Base-by-base conservation (phyloP, 345 rosid species). In the Camelina sativa region DNA sequence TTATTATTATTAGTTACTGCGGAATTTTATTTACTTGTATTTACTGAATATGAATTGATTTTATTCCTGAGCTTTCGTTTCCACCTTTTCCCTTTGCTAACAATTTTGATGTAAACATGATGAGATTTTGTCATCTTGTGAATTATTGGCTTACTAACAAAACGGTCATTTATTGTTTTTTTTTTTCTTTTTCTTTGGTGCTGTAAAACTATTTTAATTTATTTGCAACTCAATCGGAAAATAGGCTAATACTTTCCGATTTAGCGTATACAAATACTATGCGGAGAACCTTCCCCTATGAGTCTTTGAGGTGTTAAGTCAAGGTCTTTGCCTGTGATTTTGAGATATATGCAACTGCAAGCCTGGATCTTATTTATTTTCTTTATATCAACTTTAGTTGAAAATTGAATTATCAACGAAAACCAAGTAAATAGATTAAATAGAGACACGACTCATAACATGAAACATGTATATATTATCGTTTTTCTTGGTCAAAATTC, bases 331-430 rank as follows among this genome's bases (percentile, higher is more conserved):
- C 17, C 50, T 48, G 17, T 37, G 53, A 38, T 74, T 37, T 58
- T 34, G 9, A 66, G 66, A 38, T 47, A 66, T 66, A 43, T 74
- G 60, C 72, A 57, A 66, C 52, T 74, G 60, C 72, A 57, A 66
- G 44, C 53, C 73, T 74, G 44, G 52, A 58, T 59, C 4, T 47
- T 20, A 7, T 17, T 43, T 2, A 2, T 38, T 38, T 38, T 38
- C 11, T 54, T 6, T n/a, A 7, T 22, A 74, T 52, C 77, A 74
- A 56, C 77, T 74, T 55, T 65, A 11, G n/a, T 65, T 65, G 70
- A 73, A 28, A 73, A 28, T 8, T 16, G 63, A 34, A 5, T 28
- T 5, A 28, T 50, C 12, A 58, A 32, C 11, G 50, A 30, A 46
- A 17, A 23, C 9, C 19, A 72, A 22, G 3, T 16, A 6, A 72